Percentiles rank a stretch among this genome's conserved stretches.
Conservation (phyloP, 192 early-diverging fungal genomes). For the Entrophospora sp. region DNA sequence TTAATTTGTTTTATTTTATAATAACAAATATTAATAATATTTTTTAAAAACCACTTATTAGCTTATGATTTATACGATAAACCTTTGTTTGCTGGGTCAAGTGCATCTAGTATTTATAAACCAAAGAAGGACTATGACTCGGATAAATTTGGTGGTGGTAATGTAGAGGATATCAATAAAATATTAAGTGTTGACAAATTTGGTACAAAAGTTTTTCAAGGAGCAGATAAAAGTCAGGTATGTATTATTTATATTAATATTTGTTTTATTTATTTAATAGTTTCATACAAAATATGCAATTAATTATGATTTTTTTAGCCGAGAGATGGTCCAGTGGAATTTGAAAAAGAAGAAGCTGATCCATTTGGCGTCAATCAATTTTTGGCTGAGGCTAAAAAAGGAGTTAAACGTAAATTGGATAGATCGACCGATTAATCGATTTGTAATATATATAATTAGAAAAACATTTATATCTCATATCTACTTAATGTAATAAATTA, state of each 20-base stretch:
- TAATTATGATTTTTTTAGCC: background rate
- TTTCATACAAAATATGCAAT: background rate
- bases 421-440: too few relatives aligned
- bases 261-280: background rate
- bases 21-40: background rate
- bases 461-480: too few relatives aligned
- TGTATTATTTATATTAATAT: background rate
- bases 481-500: too few relatives aligned
- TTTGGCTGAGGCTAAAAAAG: constrained; percentile 61
- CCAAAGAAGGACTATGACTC: constrained; percentile 49
- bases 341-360: constrained; percentile 81
- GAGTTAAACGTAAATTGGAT: constrained; percentile 33
- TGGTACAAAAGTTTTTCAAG: constrained; percentile 60
- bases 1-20: background rate
- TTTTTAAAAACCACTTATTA: constrained; percentile 18
- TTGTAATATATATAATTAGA: too few relatives aligned
- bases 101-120: constrained; percentile 66
- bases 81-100: constrained; percentile 71
- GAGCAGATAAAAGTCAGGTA: constrained; percentile 47
- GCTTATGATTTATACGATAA: constrained; percentile 94
- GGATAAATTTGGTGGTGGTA: constrained; percentile 54
- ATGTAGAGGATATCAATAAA: constrained; percentile 58
- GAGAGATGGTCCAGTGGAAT: constrained; percentile 82
- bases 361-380: constrained; percentile 90
- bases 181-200: constrained; percentile 63